Evolutionary conservation across 2,329 filamentous ascomycete genomes (phyloP), one percentile per base, ranked within the genome.

Genomic region (Ceratocystis lukuohia): DNA sequence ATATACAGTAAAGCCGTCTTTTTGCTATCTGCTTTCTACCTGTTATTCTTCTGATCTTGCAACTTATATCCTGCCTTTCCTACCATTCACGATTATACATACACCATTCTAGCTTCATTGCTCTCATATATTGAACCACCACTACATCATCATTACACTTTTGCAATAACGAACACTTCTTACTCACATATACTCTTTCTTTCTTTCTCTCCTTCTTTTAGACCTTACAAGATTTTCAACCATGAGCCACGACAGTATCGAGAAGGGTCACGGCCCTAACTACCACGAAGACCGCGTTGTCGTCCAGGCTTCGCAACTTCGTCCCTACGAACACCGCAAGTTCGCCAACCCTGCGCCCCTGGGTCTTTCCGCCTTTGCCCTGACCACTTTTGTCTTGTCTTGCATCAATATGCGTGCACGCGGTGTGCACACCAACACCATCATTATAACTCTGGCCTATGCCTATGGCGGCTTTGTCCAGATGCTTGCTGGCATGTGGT

Each of bases 401-500:
- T 78, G 82, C 71, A 80, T 93, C 77, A 93, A 93, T 78, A 80
- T 90, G 75, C 79, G 83, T 65, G 78, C 85, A 2, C 82, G 85
- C 12, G 80, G 79, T 67, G 78, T 91, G 66, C 75, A 75, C 1
- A 74, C 73, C 2, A 85, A 88, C 61, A 88, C 85, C 73, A 82
- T 93, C 66, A 84, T 87, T 57, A 80, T 91, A 8, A 82, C 84
- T 12, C 76, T 87, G 17, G 88, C 88, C 5, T 87, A 87, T 71
- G 88, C 82, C 28, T 92, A 92, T 74, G 89, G 89, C 71, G 89
- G 88, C 71, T 79, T 91, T 17, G 84, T 92, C 53, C 89, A 94
- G 78, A 80, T 93, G 63, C 78, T 90, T 25, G 87, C 89, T 70
- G 89, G 89, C 78, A 94, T 93, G 89, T 94, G 89, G 89, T 91